phyloP scores from a whole-genome alignment of 1,284 basidiomycete species.

The Prillingera fragicola region DNA sequence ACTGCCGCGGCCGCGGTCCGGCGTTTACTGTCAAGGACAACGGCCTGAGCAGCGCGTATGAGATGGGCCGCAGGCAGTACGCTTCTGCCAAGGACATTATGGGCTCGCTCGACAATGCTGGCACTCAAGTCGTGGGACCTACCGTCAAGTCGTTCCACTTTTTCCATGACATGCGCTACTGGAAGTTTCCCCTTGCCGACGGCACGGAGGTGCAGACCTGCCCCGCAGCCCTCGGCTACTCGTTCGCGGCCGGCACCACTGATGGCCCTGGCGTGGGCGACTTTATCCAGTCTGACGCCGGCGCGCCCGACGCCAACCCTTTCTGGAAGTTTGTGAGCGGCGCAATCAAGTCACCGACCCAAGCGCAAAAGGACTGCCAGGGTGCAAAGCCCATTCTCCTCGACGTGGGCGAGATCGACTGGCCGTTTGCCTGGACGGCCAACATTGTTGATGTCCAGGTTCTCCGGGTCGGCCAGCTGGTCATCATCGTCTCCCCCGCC shows the following conservation, averaged over 20 bases:
- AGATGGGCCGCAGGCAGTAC: conserved; percentile 14
- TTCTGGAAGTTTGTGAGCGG: conserved; percentile 10
- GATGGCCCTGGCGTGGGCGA: conserved; percentile 12
- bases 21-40: conserved; percentile 1
- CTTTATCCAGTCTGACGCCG: conserved; percentile 5
- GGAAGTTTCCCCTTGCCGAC: conserved; percentile 4
- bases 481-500: conserved; percentile 12
- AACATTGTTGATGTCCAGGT: conserved; percentile 14
- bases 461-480: conserved; percentile 13
- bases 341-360: not conserved
- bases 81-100: conserved; percentile 1
- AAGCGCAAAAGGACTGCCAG: conserved; percentile 11
- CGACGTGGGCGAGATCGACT: conserved; percentile 13
- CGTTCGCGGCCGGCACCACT: conserved; percentile 13
- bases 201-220: conserved; percentile 7
- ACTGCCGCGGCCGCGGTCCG: conserved; percentile 12
- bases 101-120: not conserved
- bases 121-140: conserved; percentile 5
- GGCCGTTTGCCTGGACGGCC: conserved; percentile 11
- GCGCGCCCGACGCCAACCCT: conserved; percentile 3
- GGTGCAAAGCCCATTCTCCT: conserved; percentile 13
- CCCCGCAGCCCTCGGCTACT: conserved; percentile 11
- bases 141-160: conserved; percentile 12
- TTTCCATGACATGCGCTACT: conserved; percentile 15
- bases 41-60: conserved; percentile 5